Evolutionary conservation across 2,329 filamentous ascomycete species (phyloP).

Genomic region (Colletotrichum sp.): DNA sequence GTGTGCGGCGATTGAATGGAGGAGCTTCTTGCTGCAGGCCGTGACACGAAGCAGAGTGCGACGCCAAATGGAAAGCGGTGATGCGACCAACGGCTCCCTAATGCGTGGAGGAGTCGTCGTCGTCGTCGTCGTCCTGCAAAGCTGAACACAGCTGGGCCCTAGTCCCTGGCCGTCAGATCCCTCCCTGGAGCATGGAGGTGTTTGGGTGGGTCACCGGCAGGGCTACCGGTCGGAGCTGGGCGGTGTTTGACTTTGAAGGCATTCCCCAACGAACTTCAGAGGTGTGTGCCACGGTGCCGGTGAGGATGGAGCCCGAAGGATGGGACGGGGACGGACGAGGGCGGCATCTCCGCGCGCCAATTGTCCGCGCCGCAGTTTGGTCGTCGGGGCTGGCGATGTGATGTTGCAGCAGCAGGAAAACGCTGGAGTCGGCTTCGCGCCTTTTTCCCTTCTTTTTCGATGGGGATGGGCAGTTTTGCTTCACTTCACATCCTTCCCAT

Average conservation of each 20-base stretch:
- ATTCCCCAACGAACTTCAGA: not conserved
- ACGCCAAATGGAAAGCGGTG: not conserved
- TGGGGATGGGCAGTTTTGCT: not conserved
- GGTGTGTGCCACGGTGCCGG: not conserved
- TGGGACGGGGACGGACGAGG: not conserved
- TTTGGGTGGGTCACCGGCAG: not conserved
- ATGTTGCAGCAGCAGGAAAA: not conserved
- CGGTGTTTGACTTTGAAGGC: not conserved
- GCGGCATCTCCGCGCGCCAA: slow-evolving; percentile 1
- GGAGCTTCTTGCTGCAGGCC: not conserved
- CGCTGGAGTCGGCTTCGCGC: not conserved
- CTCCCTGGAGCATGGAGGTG: not conserved
- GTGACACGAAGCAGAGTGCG: not conserved
- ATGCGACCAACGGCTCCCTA: not conserved
- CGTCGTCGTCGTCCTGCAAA: not conserved
- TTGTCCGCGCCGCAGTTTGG: not conserved
- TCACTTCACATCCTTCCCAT: not conserved
- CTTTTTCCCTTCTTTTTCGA: not conserved
- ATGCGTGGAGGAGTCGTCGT: not conserved
- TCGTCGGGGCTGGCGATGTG: not conserved
- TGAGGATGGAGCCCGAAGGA: not conserved
- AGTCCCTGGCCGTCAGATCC: not conserved
- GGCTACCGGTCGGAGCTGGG: not conserved
- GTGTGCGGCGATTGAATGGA: not conserved
- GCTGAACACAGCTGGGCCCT: not conserved